Evolutionary conservation across 495 filamentous ascomycete species (phyloP).

Genomic region (Aspergillus steynii): DNA sequence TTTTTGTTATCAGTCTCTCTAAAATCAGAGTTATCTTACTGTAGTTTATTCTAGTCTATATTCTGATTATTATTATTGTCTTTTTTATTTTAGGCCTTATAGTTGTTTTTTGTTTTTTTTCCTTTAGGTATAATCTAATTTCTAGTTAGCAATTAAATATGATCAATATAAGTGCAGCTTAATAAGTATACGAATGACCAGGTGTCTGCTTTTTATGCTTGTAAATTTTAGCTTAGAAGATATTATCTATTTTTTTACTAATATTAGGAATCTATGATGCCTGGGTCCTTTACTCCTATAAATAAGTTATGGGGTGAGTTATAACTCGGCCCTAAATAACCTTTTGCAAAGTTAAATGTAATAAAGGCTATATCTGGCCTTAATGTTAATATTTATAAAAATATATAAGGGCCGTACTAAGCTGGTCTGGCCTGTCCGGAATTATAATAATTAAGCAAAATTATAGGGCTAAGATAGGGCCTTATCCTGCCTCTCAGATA

Average conservation of each 20-base stretch:
- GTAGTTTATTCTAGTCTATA: background rate
- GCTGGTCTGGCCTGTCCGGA: conserved; percentile 1
- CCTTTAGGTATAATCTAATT: conserved; percentile 3
- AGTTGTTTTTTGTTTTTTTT: conserved; percentile 1
- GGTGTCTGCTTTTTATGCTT: background rate
- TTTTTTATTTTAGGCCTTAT: background rate
- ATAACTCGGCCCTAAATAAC: background rate
- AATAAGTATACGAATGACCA: background rate
- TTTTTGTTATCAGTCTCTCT: background rate
- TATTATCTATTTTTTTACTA: background rate
- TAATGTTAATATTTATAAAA: background rate
- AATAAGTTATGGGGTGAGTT: background rate
- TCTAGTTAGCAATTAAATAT: conserved; percentile 1
- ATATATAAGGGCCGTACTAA: background rate
- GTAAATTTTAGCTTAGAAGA: background rate
- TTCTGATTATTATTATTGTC: background rate
- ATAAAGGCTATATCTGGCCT: background rate
- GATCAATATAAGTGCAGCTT: background rate
- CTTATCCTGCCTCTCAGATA: conserved; percentile 1
- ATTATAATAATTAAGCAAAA: conserved; percentile 1
- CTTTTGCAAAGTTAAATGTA: background rate
- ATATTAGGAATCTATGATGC: background rate
- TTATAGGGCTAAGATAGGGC: background rate
- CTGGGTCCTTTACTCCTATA: background rate
- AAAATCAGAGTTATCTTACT: background rate